phyloP scores from a whole-genome alignment of 2,329 filamentous ascomycete species.

The Penicillium frequentans region DNA sequence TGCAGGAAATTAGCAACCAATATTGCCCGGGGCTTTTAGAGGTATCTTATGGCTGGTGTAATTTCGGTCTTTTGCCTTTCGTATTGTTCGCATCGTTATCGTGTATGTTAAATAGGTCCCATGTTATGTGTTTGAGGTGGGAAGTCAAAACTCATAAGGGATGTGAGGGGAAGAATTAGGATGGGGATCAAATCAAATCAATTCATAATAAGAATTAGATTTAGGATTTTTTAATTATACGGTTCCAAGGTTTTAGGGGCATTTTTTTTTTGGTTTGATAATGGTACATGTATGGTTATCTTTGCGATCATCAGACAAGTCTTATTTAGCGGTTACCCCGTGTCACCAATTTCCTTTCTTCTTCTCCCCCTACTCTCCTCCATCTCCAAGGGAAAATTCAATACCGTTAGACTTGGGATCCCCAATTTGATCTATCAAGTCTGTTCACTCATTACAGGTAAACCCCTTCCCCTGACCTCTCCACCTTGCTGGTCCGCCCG shows the following conservation, averaged over 20 bases:
- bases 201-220: not conserved
- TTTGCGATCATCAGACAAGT: slow-evolving; percentile 7
- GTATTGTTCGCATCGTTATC: not conserved
- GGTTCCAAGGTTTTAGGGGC: not conserved
- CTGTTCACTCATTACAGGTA: slow-evolving; percentile 15
- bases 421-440: slow-evolving; percentile 9
- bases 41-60: not conserved
- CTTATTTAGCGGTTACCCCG: slow-evolving; percentile 28
- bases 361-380: slow-evolving; percentile 6
- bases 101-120: not conserved
- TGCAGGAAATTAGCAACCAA: slow-evolving; percentile 5
- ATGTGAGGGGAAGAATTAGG: slow-evolving; percentile 8
- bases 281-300: slow-evolving; percentile 1
- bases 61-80: not conserved
- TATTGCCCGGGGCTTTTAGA: not conserved
- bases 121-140: not conserved
- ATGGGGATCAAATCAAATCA: not conserved
- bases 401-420: not conserved
- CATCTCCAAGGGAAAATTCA: not conserved
- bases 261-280: not conserved
- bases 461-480: not conserved
- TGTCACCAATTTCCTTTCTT: slow-evolving; percentile 13
- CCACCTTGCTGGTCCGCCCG: not conserved
- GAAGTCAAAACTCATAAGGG: not conserved
- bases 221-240: not conserved